Percentiles rank a stretch among this genome's conserved stretches.
These are phyloP conservation scores for Pyricularia sp. DNA, from an alignment of 2,329 filamentous ascomycete species.

Conservation along the genomic window DNA sequence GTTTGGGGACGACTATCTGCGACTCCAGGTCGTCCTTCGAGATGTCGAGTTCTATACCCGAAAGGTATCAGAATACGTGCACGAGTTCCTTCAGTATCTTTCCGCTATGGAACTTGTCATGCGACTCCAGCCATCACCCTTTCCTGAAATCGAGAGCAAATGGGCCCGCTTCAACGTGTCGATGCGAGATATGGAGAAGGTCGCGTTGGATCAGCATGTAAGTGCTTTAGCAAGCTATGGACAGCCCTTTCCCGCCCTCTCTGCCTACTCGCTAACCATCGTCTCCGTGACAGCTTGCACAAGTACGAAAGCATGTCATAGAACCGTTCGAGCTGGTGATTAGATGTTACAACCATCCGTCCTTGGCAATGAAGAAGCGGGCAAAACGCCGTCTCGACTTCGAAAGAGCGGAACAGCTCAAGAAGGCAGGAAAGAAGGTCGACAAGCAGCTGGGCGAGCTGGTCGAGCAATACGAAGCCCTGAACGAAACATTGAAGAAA, in stretches of 20 bases:
- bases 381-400: slow-evolving; percentile 89
- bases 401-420: slow-evolving; percentile 68
- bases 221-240: slow-evolving; percentile 45
- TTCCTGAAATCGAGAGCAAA: slow-evolving; percentile 83
- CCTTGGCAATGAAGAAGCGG: slow-evolving; percentile 86
- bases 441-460: slow-evolving; percentile 79
- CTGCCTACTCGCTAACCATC: slow-evolving; percentile 10
- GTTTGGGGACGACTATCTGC: slow-evolving; percentile 86
- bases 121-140: slow-evolving; percentile 58
- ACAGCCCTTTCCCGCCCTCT: background rate
- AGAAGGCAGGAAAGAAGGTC: slow-evolving; percentile 72
- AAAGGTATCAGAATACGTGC: slow-evolving; percentile 70
- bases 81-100: slow-evolving; percentile 71
- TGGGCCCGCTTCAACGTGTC: slow-evolving; percentile 88
- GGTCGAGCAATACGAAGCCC: slow-evolving; percentile 79
- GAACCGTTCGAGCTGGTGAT: slow-evolving; percentile 44
- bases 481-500: slow-evolving; percentile 89
- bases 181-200: slow-evolving; percentile 75
- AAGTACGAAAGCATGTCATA: slow-evolving; percentile 74
- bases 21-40: slow-evolving; percentile 82
- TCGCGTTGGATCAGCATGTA: slow-evolving; percentile 63
- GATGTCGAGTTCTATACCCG: slow-evolving; percentile 90
- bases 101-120: slow-evolving; percentile 78
- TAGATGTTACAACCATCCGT: slow-evolving; percentile 62
- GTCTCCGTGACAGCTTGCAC: slow-evolving; percentile 32